Conservation (phyloP, 371 early-diverging fungal genomes). For the Globomyces sp. region DNA sequence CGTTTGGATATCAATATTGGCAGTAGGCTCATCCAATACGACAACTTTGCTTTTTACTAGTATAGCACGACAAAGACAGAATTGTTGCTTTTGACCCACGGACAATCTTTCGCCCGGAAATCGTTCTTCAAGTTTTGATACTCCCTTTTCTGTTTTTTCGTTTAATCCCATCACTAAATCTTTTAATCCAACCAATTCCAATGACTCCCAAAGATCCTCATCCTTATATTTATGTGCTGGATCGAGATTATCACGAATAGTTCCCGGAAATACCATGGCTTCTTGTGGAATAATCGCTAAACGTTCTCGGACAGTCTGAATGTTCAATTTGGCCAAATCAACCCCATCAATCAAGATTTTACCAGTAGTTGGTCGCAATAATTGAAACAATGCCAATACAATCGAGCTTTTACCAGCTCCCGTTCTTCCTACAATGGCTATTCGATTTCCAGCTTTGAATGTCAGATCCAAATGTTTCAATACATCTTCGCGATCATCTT, state of each 20-base stretch:
- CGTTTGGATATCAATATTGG: conserved; percentile 33
- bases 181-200: conserved; percentile 40
- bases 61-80: conserved; percentile 39
- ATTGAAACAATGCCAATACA: conserved; percentile 19
- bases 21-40: conserved; percentile 44
- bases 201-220: conserved; percentile 61
- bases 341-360: conserved; percentile 45
- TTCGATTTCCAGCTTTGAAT: background rate
- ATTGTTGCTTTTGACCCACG: conserved; percentile 36
- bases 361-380: conserved; percentile 7
- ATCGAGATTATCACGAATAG: conserved; percentile 67
- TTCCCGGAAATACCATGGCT: conserved; percentile 63
- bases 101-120: conserved; percentile 38
- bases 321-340: conserved; percentile 15
- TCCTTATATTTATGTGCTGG: conserved; percentile 45
- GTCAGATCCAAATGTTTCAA: background rate
- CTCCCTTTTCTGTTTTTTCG: background rate
- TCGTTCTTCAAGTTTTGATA: conserved; percentile 8
- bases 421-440: conserved; percentile 18
- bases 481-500: background rate
- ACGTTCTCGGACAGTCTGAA: conserved; percentile 42
- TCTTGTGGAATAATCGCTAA: conserved; percentile 56
- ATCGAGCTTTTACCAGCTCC: conserved; percentile 27
- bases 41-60: conserved; percentile 32
- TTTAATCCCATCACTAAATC: conserved; percentile 36